A percentile compares a stretch with the other conserved stretches of the same genome.
phyloP scores from a whole-genome alignment of 495 filamentous ascomycete genomes.

The Daldinia loculata region DNA sequence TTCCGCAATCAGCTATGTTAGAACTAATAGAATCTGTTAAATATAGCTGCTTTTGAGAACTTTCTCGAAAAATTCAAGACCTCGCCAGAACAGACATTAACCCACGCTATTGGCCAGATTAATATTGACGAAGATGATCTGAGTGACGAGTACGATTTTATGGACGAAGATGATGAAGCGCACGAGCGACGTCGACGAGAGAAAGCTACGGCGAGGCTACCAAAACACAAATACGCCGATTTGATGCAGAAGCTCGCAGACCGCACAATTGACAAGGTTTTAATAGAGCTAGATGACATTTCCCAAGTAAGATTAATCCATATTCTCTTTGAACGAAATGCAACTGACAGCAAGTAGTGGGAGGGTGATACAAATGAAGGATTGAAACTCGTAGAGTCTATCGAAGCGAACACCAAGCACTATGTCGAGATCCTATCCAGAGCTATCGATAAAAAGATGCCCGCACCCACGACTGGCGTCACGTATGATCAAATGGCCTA shows the following conservation, averaged over 20 bases:
- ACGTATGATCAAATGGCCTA: constrained; percentile 61
- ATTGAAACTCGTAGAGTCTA: constrained; percentile 80
- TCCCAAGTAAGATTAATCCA: constrained; percentile 63
- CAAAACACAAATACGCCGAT: constrained; percentile 89
- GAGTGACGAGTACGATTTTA: constrained; percentile 95
- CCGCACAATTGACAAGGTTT: constrained; percentile 73
- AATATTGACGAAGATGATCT: constrained; percentile 86
- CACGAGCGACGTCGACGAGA: constrained; percentile 57
- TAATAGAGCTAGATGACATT: constrained; percentile 91
- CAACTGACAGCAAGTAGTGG: constrained; percentile 61
- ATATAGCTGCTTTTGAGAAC: constrained; percentile 79
- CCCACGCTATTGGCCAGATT: constrained; percentile 80
- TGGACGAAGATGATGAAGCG: constrained; percentile 81
- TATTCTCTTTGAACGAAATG: not conserved
- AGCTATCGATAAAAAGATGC: constrained; percentile 88
- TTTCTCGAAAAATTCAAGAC: constrained; percentile 92
- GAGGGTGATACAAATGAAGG: constrained; percentile 74
- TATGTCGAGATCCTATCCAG: constrained; percentile 91
- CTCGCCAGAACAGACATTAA: constrained; percentile 74
- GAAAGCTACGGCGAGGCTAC: constrained; percentile 56
- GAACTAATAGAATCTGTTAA: constrained; percentile 33
- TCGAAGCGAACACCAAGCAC: constrained; percentile 90
- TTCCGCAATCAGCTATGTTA: constrained; percentile 4
- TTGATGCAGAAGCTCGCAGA: constrained; percentile 89
- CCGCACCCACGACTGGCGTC: constrained; percentile 76